Conservation (phyloP, 176 grass and related monocot genomes). For the Zoysia pacifica region DNA sequence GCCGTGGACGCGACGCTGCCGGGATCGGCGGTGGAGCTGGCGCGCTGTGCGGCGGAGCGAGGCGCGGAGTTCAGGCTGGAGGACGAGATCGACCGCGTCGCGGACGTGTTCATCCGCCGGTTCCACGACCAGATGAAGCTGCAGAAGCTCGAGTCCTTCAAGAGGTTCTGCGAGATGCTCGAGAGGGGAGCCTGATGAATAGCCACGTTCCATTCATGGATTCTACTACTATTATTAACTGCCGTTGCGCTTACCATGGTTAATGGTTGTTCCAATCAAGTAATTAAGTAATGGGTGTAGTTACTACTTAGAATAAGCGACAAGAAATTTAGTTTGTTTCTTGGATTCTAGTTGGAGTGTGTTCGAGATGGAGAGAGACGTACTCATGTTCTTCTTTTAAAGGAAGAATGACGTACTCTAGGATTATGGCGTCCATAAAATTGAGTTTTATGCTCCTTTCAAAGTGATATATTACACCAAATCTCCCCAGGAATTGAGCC, state of each 20-base stretch:
- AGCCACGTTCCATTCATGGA: not conserved
- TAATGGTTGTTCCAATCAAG: not conserved
- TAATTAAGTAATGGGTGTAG: not conserved
- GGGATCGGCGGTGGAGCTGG: slow-evolving; percentile 65
- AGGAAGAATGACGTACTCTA: not conserved
- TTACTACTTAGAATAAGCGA: slow-evolving; percentile 22
- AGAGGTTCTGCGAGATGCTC: slow-evolving; percentile 90
- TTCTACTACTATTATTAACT: not conserved
- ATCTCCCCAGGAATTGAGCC: not conserved
- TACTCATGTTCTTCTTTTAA: slow-evolving; percentile 13
- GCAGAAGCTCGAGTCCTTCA: slow-evolving; percentile 98
- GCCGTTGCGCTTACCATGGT: not conserved
- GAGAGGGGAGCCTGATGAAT: slow-evolving; percentile 42
- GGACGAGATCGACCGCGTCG: slow-evolving; percentile 73
- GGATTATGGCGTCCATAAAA: not conserved
- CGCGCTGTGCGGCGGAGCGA: slow-evolving; percentile 48
- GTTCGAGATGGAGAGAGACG: not conserved
- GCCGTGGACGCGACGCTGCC: not conserved
- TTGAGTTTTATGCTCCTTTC: not conserved
- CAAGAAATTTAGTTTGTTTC: slow-evolving; percentile 11
- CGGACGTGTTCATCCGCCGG: slow-evolving; percentile 76
- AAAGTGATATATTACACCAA: not conserved
- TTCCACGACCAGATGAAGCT: slow-evolving; percentile 88
- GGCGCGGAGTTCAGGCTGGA: slow-evolving; percentile 68
- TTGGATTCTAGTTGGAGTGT: not conserved